These are phyloP conservation scores for Pseudevernia furfuracea DNA, from an alignment of 495 filamentous ascomycete genomes.

Conservation along the genomic window DNA sequence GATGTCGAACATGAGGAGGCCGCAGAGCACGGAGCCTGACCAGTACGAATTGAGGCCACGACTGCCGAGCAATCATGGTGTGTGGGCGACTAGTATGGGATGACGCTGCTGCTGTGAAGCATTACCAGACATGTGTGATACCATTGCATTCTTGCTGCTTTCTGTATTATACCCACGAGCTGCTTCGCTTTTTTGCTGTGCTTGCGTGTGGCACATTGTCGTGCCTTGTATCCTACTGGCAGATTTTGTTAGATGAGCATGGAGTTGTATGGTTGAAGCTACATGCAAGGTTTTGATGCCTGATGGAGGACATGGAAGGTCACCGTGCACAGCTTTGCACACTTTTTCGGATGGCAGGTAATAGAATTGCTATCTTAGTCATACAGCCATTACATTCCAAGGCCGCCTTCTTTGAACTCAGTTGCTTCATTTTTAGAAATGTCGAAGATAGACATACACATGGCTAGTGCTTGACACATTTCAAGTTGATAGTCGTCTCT, in stretches of 20 bases:
- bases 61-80: slow-evolving; percentile 27
- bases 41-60: slow-evolving; percentile 57
- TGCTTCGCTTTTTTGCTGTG: background rate
- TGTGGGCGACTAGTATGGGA: slow-evolving; percentile 15
- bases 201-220: background rate
- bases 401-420: background rate
- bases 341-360: background rate
- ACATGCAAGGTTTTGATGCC: background rate
- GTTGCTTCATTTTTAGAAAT: background rate
- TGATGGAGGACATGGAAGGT: background rate
- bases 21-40: slow-evolving; percentile 63
- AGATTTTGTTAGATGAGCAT: background rate
- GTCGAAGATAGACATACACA: background rate
- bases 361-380: background rate
- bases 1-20: slow-evolving; percentile 56
- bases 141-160: background rate
- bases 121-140: background rate
- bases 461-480: background rate
- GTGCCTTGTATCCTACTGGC: background rate
- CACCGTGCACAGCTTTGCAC: background rate
- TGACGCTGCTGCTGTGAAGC: background rate
- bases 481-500: background rate
- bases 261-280: background rate
- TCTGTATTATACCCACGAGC: slow-evolving; percentile 2
- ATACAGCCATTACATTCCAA: background rate